phyloP scores from a whole-genome alignment of 345 rosid species.

The Acer campestre region DNA sequence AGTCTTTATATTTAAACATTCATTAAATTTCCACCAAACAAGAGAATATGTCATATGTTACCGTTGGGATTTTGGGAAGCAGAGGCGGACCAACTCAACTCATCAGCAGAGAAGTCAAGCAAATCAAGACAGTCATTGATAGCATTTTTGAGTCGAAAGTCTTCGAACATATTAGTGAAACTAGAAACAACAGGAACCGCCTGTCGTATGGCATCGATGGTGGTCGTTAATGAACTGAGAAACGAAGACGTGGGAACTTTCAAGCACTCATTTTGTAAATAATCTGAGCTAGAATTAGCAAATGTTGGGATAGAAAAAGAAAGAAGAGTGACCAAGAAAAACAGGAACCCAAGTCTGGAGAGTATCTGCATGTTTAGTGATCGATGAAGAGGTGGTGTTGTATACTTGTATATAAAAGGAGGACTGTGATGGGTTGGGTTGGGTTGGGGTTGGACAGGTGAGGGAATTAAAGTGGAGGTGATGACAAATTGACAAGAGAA shows the following conservation, averaged over 20 bases:
- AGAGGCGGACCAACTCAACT: conserved; percentile 57
- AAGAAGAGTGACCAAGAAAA: neutral
- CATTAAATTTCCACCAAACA: neutral
- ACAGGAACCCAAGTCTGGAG: neutral
- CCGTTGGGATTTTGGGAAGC: conserved; percentile 60
- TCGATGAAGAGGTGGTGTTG: neutral
- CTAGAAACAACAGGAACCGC: conserved; percentile 38
- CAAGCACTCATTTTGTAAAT: conserved; percentile 34
- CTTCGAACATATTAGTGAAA: conserved; percentile 40
- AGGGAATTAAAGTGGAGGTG: too few species aligned
- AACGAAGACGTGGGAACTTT: conserved; percentile 48
- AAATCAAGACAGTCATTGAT: conserved; percentile 68
- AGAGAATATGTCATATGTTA: neutral
- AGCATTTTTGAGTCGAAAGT: conserved; percentile 49
- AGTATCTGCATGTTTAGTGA: neutral
- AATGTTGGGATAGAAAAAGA: neutral
- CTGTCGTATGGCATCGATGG: conserved; percentile 37
- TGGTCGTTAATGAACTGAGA: conserved; percentile 37
- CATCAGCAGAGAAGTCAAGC: conserved; percentile 61
- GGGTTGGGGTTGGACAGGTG: too few species aligned
- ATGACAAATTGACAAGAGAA: too few species aligned
- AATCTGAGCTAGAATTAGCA: neutral
- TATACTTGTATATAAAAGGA: neutral
- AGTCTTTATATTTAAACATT: neutral
- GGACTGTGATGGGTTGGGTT: too few species aligned